phyloP scores from a whole-genome alignment of 495 filamentous ascomycete species.

The Xylaria venustula region DNA sequence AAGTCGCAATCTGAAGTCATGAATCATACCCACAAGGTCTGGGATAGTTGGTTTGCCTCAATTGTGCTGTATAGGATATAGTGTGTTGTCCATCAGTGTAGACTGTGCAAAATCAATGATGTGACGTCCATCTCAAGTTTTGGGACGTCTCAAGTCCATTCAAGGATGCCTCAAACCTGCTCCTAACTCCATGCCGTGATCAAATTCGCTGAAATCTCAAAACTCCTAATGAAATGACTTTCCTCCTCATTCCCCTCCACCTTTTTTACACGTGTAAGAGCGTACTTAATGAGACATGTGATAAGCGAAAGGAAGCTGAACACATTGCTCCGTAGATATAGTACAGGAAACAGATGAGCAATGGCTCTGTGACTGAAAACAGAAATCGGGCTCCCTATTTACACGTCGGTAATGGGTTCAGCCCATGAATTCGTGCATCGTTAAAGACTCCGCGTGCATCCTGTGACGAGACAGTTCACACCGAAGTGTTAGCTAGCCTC shows the following conservation, averaged over 20 bases:
- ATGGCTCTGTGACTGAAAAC: neutral
- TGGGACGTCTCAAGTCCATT: neutral
- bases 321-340: conserved; percentile 3
- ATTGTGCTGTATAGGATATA: neutral
- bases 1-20: neutral
- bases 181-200: conserved; percentile 16
- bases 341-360: conserved; percentile 5
- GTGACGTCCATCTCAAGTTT: too few species aligned
- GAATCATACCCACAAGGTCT: neutral
- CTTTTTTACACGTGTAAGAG: neutral
- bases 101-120: neutral
- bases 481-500: conserved; percentile 7
- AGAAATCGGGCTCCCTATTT: neutral
- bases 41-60: neutral
- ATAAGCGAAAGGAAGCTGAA: neutral
- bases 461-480: too few species aligned
- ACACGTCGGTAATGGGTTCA: neutral
- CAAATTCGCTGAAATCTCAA: neutral
- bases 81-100: neutral
- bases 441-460: neutral
- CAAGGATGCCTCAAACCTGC: neutral
- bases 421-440: neutral
- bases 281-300: conserved; percentile 1
- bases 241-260: neutral
- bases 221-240: neutral